phyloP scores from a whole-genome alignment of 2,329 filamentous ascomycete species.

The Huntiella moniliformis region DNA sequence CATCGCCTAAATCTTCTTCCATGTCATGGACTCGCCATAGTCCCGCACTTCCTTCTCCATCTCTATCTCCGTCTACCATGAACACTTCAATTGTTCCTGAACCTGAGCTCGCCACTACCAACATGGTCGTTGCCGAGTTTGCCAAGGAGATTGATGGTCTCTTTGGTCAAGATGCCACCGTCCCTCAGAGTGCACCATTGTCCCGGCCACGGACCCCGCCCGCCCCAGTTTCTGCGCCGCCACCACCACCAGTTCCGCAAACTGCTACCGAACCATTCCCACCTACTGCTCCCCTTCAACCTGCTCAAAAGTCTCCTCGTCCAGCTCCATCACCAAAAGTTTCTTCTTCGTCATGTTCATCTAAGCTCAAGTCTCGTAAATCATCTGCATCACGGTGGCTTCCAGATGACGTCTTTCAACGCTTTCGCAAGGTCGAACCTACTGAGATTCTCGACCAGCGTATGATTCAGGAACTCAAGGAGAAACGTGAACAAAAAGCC shows the following conservation, averaged over 20 bases:
- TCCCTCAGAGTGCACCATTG: constrained; percentile 8
- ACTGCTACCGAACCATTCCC: neutral
- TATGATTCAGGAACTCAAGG: constrained; percentile 28
- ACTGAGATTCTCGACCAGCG: constrained; percentile 40
- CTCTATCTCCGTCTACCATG: neutral
- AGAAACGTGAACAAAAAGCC: constrained; percentile 18
- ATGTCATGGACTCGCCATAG: neutral
- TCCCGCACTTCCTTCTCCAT: neutral
- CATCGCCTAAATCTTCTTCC: neutral
- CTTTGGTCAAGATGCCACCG: neutral
- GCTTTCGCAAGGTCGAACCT: constrained; percentile 36
- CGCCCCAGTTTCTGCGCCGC: neutral
- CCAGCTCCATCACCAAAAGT: neutral
- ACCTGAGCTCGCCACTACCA: neutral
- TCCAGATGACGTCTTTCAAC: constrained; percentile 34
- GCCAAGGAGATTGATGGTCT: constrained; percentile 1
- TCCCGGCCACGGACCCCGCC: constrained; percentile 3
- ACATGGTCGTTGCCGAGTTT: constrained; percentile 4
- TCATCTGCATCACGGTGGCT: constrained; percentile 27
- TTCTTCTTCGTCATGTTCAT: neutral
- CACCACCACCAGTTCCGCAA: too few relatives aligned
- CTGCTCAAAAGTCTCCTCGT: neutral
- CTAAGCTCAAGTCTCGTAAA: constrained; percentile 7
- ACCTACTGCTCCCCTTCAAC: neutral
- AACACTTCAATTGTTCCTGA: neutral